A percentile compares a stretch with the other conserved stretches of the same genome.
phyloP scores from a whole-genome alignment of 2,329 filamentous ascomycete species.

The Fusarium illudens region DNA sequence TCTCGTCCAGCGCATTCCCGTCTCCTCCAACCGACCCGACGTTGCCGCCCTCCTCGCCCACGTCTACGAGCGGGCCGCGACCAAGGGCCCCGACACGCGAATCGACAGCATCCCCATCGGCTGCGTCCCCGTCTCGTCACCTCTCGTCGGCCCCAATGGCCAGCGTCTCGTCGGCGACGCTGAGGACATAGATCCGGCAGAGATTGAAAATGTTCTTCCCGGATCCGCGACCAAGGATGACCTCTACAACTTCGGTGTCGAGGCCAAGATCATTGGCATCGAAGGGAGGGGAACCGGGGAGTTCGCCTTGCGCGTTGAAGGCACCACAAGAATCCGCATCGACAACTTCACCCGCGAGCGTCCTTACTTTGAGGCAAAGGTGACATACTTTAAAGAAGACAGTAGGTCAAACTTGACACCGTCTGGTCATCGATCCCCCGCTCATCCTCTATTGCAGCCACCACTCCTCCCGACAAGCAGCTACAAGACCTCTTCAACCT shows the following conservation, averaged over 20 bases:
- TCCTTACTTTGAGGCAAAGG: conserved; percentile 86
- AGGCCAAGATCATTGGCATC: conserved; percentile 80
- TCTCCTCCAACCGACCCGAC: conserved; percentile 81
- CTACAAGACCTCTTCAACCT: conserved; percentile 77
- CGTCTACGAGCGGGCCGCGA: conserved; percentile 79
- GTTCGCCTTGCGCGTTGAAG: conserved; percentile 87
- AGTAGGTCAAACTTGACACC: conserved; percentile 55
- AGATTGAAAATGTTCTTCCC: conserved; percentile 61
- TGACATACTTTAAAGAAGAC: conserved; percentile 75
- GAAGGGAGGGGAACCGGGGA: conserved; percentile 79
- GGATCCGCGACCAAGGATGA: conserved; percentile 72
- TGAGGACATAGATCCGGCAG: conserved; percentile 57
- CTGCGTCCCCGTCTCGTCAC: conserved; percentile 85
- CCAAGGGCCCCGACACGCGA: conserved; percentile 70
- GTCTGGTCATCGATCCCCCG: not conserved
- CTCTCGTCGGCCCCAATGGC: conserved; percentile 76
- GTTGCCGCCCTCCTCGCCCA: conserved; percentile 87
- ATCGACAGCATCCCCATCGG: conserved; percentile 79
- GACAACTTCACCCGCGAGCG: conserved; percentile 73
- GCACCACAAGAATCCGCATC: conserved; percentile 78
- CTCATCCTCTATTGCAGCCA: conserved; percentile 37
- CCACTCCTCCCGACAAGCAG: conserved; percentile 60
- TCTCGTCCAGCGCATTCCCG: conserved; percentile 82
- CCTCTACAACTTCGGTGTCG: conserved; percentile 83
- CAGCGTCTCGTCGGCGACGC: conserved; percentile 77